Base-by-base conservation (phyloP, 345 rosid species). In the Pistacia atlantica region DNA sequence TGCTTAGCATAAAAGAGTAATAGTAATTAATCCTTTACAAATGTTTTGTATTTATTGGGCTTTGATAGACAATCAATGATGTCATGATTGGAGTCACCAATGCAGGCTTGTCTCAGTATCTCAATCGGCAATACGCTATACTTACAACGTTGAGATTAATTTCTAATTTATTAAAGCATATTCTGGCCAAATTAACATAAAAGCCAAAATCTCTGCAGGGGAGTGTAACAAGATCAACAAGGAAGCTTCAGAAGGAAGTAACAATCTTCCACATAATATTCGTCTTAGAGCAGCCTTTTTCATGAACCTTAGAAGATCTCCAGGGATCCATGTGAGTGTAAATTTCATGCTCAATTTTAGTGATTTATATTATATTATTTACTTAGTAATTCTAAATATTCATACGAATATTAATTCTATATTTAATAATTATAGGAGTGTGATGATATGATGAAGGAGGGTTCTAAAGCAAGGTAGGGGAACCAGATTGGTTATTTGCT, bases 61-160 rank as follows among this genome's bases (percentile, higher is more conserved):
- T 18, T 73, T 72, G 74, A 78, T 66, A 86, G 89, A 79, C 86
- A 2, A 71, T 86, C 64, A 81, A 86, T 56, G 89, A 83, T 67
- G 85, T 83, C 11, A 6, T 79, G 58, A 16, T 81, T 9, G 89
- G 85, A 69, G 64, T 79, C 18, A 77, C 83, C 37, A 82, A 86
- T 63, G 89, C 89, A 4, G 89, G 83, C 18, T 75, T 86, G 12
- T 83, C 89, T 0, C 77, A 71, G n/a, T 83, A 81, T 77, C 89
- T 86, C 74, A 71, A 81, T 57, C 18, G 76, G 9, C 70, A 79
- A 83, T 83, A 65, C 18, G 86, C 86, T 82, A 46, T 71, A 70
- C 55, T 11, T 25, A 25, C 25, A 25, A 25, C 25, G 25, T 25
- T 0, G 1, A 25, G 1, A 25, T 25, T 25, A 25, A 25, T 25